Evolutionary conservation across 2,329 filamentous ascomycete genomes (phyloP).

Genomic region (Phyllosticta ampelicida): DNA sequence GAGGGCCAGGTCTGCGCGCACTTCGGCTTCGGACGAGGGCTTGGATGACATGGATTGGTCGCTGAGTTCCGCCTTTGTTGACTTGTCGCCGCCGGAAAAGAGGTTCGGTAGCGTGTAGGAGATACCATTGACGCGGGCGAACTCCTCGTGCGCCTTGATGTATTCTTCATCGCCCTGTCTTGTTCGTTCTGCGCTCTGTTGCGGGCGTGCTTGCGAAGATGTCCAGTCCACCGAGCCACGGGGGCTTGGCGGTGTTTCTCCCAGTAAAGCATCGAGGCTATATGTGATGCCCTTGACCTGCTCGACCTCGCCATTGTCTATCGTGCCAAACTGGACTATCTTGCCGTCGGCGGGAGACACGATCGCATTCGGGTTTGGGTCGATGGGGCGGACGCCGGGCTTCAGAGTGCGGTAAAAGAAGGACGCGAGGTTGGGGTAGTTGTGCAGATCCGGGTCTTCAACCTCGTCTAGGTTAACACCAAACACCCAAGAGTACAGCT

Average conservation of each 20-base stretch:
- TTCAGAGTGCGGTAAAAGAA: constrained; percentile 97
- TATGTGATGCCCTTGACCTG: constrained; percentile 99
- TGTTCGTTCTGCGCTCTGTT: constrained; percentile 22
- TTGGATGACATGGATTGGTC: constrained; percentile 65
- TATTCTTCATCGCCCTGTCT: constrained; percentile 45
- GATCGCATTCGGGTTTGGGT: constrained; percentile 68
- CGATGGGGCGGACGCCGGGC: constrained; percentile 73
- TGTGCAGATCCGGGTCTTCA: constrained; percentile 74
- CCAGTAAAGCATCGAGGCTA: constrained; percentile 83
- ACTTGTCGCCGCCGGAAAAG: constrained; percentile 56
- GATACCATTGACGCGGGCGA: constrained; percentile 88
- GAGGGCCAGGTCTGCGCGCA: constrained; percentile 70
- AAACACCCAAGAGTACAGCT: constrained; percentile 80
- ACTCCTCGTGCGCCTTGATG: constrained; percentile 77
- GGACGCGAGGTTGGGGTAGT: constrained; percentile 83
- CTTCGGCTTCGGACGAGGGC: constrained; percentile 66
- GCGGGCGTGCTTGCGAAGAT: constrained; percentile 24
- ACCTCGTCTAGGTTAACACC: constrained; percentile 87
- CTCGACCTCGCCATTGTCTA: constrained; percentile 89
- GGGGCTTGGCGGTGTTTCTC: constrained; percentile 32
- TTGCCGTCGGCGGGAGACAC: constrained; percentile 85
- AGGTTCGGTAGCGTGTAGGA: constrained; percentile 85
- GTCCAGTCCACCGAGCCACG: constrained; percentile 36
- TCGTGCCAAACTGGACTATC: constrained; percentile 82
- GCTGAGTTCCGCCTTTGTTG: constrained; percentile 42